Evolutionary conservation across 768 basidiomycete genomes (phyloP).

Genomic region (Gymnopilus dilepis): DNA sequence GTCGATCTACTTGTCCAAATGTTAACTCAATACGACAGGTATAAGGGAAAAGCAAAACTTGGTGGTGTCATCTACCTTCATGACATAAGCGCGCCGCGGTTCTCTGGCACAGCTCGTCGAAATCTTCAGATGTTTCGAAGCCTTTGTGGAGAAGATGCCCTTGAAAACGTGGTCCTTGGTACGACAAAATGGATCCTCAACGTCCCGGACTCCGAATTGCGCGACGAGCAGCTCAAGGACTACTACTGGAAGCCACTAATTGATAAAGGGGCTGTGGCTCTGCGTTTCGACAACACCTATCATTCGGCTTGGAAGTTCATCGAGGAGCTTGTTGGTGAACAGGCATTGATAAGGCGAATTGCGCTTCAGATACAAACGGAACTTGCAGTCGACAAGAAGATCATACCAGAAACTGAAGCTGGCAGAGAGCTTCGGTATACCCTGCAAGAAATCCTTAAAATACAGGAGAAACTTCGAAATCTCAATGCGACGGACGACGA

Average conservation of each 20-base stretch:
- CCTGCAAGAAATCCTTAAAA: conserved; percentile 15
- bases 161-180: conserved; percentile 6
- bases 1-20: no score
- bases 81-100: conserved; percentile 1
- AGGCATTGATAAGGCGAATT: not conserved
- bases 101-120: not conserved
- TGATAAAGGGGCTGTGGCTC: not conserved
- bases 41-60: not conserved
- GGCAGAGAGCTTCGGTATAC: conserved; percentile 20
- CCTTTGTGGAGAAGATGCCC: conserved; percentile 8
- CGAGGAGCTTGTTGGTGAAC: not conserved
- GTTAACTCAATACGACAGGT: no score
- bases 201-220: not conserved
- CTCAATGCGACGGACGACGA: not conserved
- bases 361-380: conserved; percentile 21
- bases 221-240: not conserved
- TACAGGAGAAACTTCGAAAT: conserved; percentile 10
- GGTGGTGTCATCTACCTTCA: conserved; percentile 14
- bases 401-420: conserved; percentile 21
- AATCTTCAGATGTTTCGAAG: conserved; percentile 1
- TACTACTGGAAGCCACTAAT: not conserved
- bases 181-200: not conserved
- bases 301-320: not conserved
- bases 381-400: conserved; percentile 15
- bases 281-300: not conserved